Evolutionary conservation across 495 filamentous ascomycete species (phyloP), one percentile per base, ranked within the genome.

Genomic region (Aspergillus affinis): DNA sequence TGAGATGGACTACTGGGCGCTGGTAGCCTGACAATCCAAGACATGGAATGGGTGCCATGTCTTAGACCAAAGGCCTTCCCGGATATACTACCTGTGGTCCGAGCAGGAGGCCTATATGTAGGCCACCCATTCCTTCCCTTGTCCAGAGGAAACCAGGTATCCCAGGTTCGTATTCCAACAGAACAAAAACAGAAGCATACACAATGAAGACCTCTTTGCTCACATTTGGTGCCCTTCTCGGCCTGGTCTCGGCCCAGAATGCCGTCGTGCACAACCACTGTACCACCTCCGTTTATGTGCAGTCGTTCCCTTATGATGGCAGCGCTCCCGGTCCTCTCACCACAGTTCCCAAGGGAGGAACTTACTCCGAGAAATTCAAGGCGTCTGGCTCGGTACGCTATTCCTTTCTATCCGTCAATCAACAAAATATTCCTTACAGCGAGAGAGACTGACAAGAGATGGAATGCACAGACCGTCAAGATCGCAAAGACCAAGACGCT

Each of bases 261-360:
- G 66, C 69, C 23, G 52, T 64, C 52, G 69, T 71, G 51, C 1
- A 67, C 51, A 71, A 71, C 54, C 53, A 69, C 58, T 71, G 66
- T 65, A 54, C 27, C 23, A 48, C 60, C 46, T n/a, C 69, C 2
- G 64, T 71, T 4, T 71, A 71, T 55, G 58, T 71, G 51, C 69
- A 71, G 60, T 71, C 69, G 19, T 65, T 67, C 64, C 69, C 69
- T 41, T 67, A 62, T 47, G 69, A 67, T 64, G 69, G 69, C 54
- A 67, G 69, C 51, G 69, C 62, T 21, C 58, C 66, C 2, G 69
- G 66, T 20, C 61, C 69, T 57, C 69, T 71, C 45, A 71, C 64
- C 44, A 65, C 69, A 29, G 49, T 71, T 55, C 18, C 64, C 3
- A 57, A 61, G n/a, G 69, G 66, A 19, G 57, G 44, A 46, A 65